phyloP scores from a whole-genome alignment of 306 rosid species.

The Phaseolus lunatus region DNA sequence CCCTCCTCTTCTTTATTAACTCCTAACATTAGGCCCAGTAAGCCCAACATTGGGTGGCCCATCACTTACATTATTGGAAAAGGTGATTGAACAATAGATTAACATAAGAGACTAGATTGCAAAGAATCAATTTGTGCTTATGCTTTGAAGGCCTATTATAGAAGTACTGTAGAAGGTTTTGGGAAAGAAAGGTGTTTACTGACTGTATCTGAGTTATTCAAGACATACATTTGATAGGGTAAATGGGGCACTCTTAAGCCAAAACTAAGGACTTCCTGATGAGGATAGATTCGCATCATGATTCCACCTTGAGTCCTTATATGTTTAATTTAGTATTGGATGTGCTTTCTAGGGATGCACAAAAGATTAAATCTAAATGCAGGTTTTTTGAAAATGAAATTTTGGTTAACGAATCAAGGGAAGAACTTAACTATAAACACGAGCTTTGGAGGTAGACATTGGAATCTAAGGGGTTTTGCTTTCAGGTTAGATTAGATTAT shows the following conservation, averaged over 20 bases:
- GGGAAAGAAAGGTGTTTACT: background rate
- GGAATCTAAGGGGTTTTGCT: background rate
- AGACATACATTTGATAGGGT: background rate
- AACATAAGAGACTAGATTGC: background rate
- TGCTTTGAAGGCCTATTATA: background rate
- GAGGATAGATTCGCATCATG: background rate
- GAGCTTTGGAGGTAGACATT: background rate
- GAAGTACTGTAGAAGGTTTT: background rate
- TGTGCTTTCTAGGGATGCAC: background rate
- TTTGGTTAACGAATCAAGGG: background rate
- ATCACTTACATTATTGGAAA: background rate
- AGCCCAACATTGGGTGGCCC: no score
- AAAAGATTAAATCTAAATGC: background rate
- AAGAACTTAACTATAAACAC: background rate
- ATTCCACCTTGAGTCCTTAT: background rate
- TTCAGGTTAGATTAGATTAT: background rate
- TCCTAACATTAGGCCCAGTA: no score
- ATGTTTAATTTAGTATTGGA: background rate
- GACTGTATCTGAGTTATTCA: background rate
- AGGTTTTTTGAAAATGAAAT: background rate
- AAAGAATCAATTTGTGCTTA: background rate
- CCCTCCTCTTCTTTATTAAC: no score
- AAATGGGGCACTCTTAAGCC: background rate
- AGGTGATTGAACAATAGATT: background rate
- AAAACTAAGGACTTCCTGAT: background rate